Base-by-base conservation (phyloP, 2,329 filamentous ascomycete species). In the Grosmannia serpens region DNA sequence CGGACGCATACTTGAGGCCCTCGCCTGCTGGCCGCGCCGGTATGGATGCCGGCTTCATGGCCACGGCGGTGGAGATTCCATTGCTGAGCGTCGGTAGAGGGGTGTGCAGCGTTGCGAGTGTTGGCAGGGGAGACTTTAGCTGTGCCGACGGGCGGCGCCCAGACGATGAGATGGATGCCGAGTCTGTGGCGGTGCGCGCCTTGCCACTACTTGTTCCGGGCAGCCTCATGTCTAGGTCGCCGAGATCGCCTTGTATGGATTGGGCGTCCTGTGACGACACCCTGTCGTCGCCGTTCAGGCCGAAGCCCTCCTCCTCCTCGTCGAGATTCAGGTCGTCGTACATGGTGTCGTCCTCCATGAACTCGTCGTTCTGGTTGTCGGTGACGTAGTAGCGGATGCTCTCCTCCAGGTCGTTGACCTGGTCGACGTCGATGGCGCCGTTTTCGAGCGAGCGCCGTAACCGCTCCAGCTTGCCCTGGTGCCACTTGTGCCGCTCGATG, bases 401-500 rank as follows among this genome's bases (percentile, higher is more conserved):
- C 65, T 97, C 92, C 70, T 96, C 89, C 57, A 97, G 77, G 2
- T 94, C 89, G 63, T 84, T 86, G 65, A 99, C 91, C 70, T 94
- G 86, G 6, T 91, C 88, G 24, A 87, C 81, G 59, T 97, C 92
- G 64, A 97, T 83, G 62, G 87, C 89, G 59, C 91, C 92, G 68
- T 99, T 99, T 69, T 97, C 91, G 64, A 99, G 76, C 31, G 90
- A 89, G 65, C 94, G 85, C 67, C 92, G 84, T 67, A 97, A 84
- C 60, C 97, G 79, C 73, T 99, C 94, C 63, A 99, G 79, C 70
- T 95, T 96, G 63, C 85, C 84, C 69, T 95, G 88, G 70, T 99
- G 94, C 88, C 90, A 97, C 73, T 96, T 96, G 77, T 97, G 92
- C 66, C 88, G 85, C 71, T 99, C 94, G 65, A 91, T 90, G 66